Conservation (phyloP, 192 early-diverging fungal species). For the Rhizophagus sp. region DNA sequence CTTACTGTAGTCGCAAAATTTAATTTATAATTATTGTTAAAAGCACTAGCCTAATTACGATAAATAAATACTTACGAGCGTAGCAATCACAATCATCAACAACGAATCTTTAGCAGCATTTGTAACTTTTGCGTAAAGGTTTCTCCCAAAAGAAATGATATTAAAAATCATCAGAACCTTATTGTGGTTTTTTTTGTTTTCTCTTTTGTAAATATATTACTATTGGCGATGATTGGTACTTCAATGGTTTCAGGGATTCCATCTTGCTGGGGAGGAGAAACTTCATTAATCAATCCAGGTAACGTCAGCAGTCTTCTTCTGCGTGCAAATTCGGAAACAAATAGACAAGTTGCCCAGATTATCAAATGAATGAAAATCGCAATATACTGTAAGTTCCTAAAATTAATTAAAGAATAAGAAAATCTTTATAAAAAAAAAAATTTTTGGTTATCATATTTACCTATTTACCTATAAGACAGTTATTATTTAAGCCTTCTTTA, state of each 20-base stretch:
- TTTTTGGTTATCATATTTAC: not conserved
- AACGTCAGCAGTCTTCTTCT: not conserved
- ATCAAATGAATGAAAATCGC: not conserved
- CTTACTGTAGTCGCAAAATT: not conserved
- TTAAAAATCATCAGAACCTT: not conserved
- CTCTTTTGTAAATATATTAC: not conserved
- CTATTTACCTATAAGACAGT: not conserved
- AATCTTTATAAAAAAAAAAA: not conserved
- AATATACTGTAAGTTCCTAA: conserved; percentile 2
- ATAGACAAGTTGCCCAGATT: not conserved
- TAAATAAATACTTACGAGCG: not conserved
- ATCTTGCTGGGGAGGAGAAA: not conserved
- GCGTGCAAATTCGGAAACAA: not conserved
- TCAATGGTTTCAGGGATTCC: not conserved
- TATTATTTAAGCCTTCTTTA: not conserved
- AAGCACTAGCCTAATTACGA: not conserved
- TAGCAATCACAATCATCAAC: conserved; percentile 5
- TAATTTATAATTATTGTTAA: not conserved
- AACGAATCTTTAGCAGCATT: not conserved
- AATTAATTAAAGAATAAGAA: not conserved
- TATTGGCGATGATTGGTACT: not conserved
- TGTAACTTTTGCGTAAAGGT: not conserved
- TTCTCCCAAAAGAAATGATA: not conserved
- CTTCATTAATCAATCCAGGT: no score
- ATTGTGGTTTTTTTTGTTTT: no score